These are phyloP conservation scores for Solanum microdontum DNA, from an alignment of 257 asterid genomes.

Conservation along the genomic window DNA sequence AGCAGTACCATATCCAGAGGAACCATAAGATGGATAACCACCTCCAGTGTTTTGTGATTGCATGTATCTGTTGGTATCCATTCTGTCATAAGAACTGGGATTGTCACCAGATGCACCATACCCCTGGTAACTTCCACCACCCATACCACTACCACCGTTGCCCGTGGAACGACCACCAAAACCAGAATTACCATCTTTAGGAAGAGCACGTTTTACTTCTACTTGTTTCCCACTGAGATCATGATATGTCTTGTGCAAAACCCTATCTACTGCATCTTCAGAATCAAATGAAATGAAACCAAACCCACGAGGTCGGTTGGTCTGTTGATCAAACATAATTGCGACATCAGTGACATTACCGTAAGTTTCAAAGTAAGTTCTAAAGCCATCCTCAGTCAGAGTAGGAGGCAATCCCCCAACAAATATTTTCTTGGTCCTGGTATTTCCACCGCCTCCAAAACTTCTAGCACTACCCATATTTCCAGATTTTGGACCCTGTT, in stretches of 20 bases:
- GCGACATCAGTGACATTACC: constrained; percentile 74
- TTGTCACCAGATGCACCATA: constrained; percentile 49
- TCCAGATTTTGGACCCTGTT: constrained; percentile 62
- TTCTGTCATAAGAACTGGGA: constrained; percentile 53
- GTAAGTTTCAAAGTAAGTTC: constrained; percentile 68
- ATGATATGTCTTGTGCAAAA: constrained; percentile 73
- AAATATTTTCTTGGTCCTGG: constrained; percentile 71
- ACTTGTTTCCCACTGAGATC: constrained; percentile 80
- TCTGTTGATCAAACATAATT: constrained; percentile 90
- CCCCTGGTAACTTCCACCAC: constrained; percentile 56
- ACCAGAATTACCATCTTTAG: constrained; percentile 73
- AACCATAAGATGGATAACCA: constrained; percentile 53
- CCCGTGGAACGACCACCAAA: constrained; percentile 46
- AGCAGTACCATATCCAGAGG: constrained; percentile 53
- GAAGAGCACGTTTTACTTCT: constrained; percentile 90
- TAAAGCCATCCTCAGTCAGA: constrained; percentile 62
- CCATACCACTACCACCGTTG: constrained; percentile 16
- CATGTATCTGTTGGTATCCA: constrained; percentile 53
- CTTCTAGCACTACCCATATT: constrained; percentile 42
- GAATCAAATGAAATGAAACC: constrained; percentile 83
- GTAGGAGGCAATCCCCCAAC: constrained; percentile 86
- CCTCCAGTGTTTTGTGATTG: constrained; percentile 60
- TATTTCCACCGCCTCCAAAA: constrained; percentile 53
- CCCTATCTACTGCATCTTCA: constrained; percentile 90
- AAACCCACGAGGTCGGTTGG: constrained; percentile 89